These are phyloP conservation scores for Penicillium sp. DNA, from an alignment of 2,329 filamentous ascomycete species.

Conservation along the genomic window DNA sequence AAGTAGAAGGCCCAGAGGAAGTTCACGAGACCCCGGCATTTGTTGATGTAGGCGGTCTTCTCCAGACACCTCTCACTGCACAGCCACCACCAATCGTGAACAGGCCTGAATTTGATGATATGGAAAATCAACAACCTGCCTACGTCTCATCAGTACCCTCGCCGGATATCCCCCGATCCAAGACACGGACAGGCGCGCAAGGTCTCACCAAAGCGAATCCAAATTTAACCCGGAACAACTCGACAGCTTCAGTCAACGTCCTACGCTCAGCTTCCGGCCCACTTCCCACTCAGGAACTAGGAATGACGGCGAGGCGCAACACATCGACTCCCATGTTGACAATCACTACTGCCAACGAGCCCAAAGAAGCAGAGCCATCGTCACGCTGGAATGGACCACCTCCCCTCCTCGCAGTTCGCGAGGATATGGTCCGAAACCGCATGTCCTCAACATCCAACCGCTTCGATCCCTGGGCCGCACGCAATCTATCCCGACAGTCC, in stretches of 20 bases:
- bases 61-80: conserved; percentile 61
- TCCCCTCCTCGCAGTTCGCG: conserved; percentile 57
- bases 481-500: conserved; percentile 31
- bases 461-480: conserved; percentile 32
- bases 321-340: conserved; percentile 27
- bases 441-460: conserved; percentile 39
- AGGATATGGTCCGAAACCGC: conserved; percentile 49
- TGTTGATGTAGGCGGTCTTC: conserved; percentile 63
- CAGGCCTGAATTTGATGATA: conserved; percentile 14
- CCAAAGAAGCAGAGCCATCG: conserved; percentile 19
- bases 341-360: conserved; percentile 13
- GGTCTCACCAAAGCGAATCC: conserved; percentile 7
- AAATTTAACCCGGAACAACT: conserved; percentile 14
- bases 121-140: conserved; percentile 19
- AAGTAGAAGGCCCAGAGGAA: conserved; percentile 28
- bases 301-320: conserved; percentile 10
- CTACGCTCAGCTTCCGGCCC: not conserved
- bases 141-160: conserved; percentile 9
- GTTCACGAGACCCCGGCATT: conserved; percentile 58
- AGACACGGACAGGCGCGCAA: conserved; percentile 9
- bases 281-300: not conserved
- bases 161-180: conserved; percentile 10
- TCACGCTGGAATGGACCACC: conserved; percentile 31
- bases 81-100: conserved; percentile 43
- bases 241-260: conserved; percentile 13